These are phyloP conservation scores for Neoarthrinium moseri DNA, from an alignment of 2,329 filamentous ascomycete species.

Conservation along the genomic window DNA sequence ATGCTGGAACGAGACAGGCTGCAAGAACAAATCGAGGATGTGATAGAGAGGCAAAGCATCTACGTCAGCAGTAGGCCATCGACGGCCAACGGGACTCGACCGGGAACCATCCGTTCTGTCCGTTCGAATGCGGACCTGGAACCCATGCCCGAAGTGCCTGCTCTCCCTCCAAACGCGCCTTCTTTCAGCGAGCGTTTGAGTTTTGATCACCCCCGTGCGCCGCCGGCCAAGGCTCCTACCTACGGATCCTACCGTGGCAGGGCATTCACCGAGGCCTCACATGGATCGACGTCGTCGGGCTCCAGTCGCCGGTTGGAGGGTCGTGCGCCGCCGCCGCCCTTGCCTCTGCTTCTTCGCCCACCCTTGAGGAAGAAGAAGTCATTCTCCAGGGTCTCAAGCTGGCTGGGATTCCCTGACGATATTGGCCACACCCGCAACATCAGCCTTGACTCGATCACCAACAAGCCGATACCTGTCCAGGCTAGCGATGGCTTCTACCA, in stretches of 20 bases:
- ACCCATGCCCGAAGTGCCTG: constrained; percentile 56
- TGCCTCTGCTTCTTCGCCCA: constrained; percentile 58
- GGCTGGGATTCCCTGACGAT: constrained; percentile 49
- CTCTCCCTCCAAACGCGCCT: constrained; percentile 53
- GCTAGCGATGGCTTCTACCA: constrained; percentile 58
- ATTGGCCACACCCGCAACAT: constrained; percentile 35
- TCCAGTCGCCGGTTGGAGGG: constrained; percentile 27
- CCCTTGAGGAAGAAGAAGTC: constrained; percentile 66
- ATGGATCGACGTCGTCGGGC: constrained; percentile 19
- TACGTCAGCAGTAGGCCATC: constrained; percentile 53
- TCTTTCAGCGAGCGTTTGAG: constrained; percentile 58
- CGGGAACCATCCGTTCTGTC: constrained; percentile 1
- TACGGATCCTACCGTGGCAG: constrained; percentile 34
- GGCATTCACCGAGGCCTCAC: background rate
- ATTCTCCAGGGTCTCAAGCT: constrained; percentile 60
- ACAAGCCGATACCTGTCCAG: constrained; percentile 50
- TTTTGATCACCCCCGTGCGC: constrained; percentile 39
- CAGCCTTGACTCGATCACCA: constrained; percentile 52
- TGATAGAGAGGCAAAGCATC: constrained; percentile 60
- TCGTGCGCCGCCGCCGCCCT: constrained; percentile 49
- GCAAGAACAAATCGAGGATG: constrained; percentile 58
- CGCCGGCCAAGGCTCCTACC: constrained; percentile 27
- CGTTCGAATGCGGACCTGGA: constrained; percentile 44
- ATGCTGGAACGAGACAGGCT: constrained; percentile 59
- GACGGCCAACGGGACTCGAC: constrained; percentile 39